phyloP scores from a whole-genome alignment of 2,329 filamentous ascomycete species.

The Cordyceps cicadae region DNA sequence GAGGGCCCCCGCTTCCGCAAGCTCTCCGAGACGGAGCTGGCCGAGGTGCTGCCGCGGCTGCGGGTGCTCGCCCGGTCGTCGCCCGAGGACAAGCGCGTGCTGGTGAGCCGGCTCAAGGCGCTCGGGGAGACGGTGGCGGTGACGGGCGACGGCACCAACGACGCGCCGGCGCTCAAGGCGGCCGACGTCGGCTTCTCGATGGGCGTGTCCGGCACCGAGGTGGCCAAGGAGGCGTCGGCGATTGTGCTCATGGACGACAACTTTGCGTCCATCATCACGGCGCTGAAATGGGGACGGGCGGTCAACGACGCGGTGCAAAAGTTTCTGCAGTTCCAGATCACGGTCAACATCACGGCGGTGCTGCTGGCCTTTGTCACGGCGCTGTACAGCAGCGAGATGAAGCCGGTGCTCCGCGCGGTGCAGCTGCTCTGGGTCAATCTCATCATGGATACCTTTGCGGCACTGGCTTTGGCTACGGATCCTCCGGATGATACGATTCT shows the following conservation, averaged over 20 bases:
- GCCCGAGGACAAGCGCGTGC: slow-evolving; percentile 57
- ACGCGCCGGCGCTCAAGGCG: slow-evolving; percentile 51
- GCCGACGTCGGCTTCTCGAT: slow-evolving; percentile 57
- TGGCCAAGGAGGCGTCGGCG: slow-evolving; percentile 54
- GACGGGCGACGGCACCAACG: slow-evolving; percentile 56
- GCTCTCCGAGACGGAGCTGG: slow-evolving; percentile 51
- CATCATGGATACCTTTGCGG: slow-evolving; percentile 61
- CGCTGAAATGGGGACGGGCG: slow-evolving; percentile 53
- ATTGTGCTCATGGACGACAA: slow-evolving; percentile 57
- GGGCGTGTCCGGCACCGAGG: slow-evolving; percentile 53
- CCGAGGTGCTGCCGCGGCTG: slow-evolving; percentile 47
- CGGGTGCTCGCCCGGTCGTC: slow-evolving; percentile 59
- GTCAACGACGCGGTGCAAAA: slow-evolving; percentile 58
- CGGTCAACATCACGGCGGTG: slow-evolving; percentile 56
- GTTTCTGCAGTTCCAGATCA: slow-evolving; percentile 57
- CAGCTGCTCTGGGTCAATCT: slow-evolving; percentile 57
- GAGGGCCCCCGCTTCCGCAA: slow-evolving; percentile 60
- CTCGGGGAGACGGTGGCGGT: slow-evolving; percentile 51
- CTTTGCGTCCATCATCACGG: slow-evolving; percentile 51
- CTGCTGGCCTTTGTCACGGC: slow-evolving; percentile 51
- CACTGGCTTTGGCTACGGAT: slow-evolving; percentile 57
- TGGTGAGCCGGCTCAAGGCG: slow-evolving; percentile 53
- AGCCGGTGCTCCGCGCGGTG: slow-evolving; percentile 50
- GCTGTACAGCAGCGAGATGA: slow-evolving; percentile 39
- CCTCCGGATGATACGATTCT: slow-evolving; percentile 50